phyloP scores from a whole-genome alignment of 352 stramenopile species.

The Detonula confervacea region DNA sequence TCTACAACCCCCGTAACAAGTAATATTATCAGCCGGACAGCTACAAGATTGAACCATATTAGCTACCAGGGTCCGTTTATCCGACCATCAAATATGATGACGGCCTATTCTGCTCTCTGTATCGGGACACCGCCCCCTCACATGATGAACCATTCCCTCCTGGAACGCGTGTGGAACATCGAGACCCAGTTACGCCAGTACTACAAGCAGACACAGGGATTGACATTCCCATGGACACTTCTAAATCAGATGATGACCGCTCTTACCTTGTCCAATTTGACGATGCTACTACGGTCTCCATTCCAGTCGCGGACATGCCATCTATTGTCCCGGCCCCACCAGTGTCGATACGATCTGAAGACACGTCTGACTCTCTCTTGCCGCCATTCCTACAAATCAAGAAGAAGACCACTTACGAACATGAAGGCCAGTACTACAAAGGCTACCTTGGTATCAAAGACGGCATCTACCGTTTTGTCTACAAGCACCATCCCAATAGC shows the following conservation, averaged over 20 bases:
- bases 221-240: slow-evolving; percentile 10
- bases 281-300: neutral
- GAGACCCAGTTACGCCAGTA: neutral
- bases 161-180: slow-evolving; percentile 11
- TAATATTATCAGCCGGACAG: slow-evolving; percentile 33
- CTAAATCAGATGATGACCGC: neutral
- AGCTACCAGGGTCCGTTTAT: slow-evolving; percentile 12
- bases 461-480: neutral
- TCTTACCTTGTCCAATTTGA: slow-evolving; percentile 19
- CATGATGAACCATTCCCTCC: slow-evolving; percentile 22
- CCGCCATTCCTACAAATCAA: neutral
- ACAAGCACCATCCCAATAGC: neutral
- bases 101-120: slow-evolving; percentile 14
- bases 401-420: neutral
- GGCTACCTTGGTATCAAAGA: neutral
- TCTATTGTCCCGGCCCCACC: neutral
- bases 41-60: slow-evolving; percentile 19
- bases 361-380: neutral
- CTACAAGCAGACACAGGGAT: slow-evolving; percentile 1
- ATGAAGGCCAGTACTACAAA: slow-evolving; percentile 2
- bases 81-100: slow-evolving; percentile 29
- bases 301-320: neutral
- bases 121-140: neutral
- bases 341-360: neutral
- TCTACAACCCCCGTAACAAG: slow-evolving; percentile 32